phyloP scores from a whole-genome alignment of 306 rosid genomes.

The Prunus mume region DNA sequence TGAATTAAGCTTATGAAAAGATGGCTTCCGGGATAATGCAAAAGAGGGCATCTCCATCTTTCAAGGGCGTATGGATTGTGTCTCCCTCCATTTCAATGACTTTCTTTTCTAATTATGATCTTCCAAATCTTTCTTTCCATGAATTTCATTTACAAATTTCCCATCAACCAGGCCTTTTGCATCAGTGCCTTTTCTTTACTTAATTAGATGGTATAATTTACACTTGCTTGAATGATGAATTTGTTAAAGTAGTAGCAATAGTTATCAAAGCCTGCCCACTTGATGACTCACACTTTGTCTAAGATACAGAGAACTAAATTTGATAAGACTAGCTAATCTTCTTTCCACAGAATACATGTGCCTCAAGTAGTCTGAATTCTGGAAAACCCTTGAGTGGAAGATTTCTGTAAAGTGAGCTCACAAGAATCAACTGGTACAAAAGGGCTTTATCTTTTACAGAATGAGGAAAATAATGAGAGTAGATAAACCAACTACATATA shows the following conservation, averaged over 20 bases:
- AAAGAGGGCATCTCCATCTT: constrained; percentile 44
- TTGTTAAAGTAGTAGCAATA: constrained; percentile 22
- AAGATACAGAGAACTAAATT: background rate
- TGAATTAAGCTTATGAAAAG: constrained; percentile 40
- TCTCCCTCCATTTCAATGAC: constrained; percentile 57
- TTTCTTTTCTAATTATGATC: constrained; percentile 37
- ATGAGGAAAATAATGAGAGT: background rate
- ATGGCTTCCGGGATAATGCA: constrained; percentile 40
- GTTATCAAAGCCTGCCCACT: constrained; percentile 30
- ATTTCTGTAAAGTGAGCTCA: constrained; percentile 21
- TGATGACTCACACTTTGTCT: constrained; percentile 23
- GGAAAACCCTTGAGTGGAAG: constrained; percentile 10
- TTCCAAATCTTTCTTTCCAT: constrained; percentile 43
- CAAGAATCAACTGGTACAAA: constrained; percentile 8
- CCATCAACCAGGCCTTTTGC: constrained; percentile 36
- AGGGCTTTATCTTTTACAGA: background rate
- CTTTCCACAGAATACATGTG: constrained; percentile 23
- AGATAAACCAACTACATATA: background rate
- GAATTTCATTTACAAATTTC: constrained; percentile 47
- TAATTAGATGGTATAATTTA: constrained; percentile 32
- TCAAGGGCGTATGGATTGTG: constrained; percentile 72
- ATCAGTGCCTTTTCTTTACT: constrained; percentile 42
- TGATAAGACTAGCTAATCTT: constrained; percentile 23
- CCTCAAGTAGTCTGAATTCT: constrained; percentile 17
- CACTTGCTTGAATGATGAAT: constrained; percentile 37